phyloP scores from a whole-genome alignment of 176 grass and related monocot genomes.

The Eremochloa ophiuroides region DNA sequence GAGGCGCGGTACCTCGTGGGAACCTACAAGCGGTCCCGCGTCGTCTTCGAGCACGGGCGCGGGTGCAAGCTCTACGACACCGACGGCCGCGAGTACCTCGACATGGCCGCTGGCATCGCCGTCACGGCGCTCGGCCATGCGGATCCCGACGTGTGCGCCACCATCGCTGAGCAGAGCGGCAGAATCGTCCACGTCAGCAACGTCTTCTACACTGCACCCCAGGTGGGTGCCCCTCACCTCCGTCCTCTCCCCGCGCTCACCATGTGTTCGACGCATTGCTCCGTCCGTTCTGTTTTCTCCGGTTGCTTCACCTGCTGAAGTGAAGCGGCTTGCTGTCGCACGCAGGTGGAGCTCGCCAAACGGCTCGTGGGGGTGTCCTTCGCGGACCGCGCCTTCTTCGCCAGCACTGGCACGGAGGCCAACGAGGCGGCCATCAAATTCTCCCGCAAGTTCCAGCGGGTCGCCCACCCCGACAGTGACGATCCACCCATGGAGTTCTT shows the following conservation, averaged over 20 bases:
- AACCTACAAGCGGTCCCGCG: conserved; percentile 66
- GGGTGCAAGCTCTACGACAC: conserved; percentile 82
- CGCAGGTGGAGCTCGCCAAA: conserved; percentile 68
- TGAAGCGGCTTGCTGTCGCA: not conserved
- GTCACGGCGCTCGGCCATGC: conserved; percentile 79
- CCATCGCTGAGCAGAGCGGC: conserved; percentile 31
- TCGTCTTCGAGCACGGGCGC: conserved; percentile 56
- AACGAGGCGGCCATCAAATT: conserved; percentile 99
- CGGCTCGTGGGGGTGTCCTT: conserved; percentile 71
- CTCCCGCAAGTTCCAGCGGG: conserved; percentile 73
- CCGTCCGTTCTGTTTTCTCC: not conserved
- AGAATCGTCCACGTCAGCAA: conserved; percentile 78
- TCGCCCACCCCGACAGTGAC: conserved; percentile 8
- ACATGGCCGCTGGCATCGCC: conserved; percentile 86
- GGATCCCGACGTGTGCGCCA: conserved; percentile 47
- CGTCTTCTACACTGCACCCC: conserved; percentile 57
- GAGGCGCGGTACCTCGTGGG: conserved; percentile 64
- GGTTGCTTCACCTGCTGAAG: too few species aligned
- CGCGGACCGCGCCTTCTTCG: conserved; percentile 78
- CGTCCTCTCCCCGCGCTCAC: not conserved
- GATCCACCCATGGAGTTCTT: conserved; percentile 57
- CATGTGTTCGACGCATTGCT: conserved; percentile 41
- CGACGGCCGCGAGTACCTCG: conserved; percentile 81
- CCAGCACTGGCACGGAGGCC: conserved; percentile 85
- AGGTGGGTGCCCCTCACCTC: conserved; percentile 18